Evolutionary conservation across 148 eudicot species (phyloP), one percentile per base, ranked within the genome.

Genomic region (Spergularia bocconei): DNA sequence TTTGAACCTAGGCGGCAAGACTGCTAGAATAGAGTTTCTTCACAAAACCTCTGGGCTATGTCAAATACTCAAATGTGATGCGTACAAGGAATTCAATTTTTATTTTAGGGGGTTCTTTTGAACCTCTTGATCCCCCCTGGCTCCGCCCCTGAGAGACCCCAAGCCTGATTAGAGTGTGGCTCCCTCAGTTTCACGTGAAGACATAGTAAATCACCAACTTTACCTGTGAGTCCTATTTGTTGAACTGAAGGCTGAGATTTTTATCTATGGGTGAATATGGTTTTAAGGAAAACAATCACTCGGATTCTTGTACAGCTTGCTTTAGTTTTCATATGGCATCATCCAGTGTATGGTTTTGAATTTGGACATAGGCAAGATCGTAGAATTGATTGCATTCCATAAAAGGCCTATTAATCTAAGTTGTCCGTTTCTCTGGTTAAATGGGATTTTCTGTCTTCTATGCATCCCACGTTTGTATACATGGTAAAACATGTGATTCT

Each of bases 301-400:
- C 9, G 47, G 19, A 39, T 47, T 25, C 17, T 7, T 66, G 9
- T 41, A 5, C 41, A 65, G 20, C 16, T 39, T 51, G 17, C 20
- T 70, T 72, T n/a, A 48, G 4, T 63, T 70, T 2, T 2, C n/a
- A 62, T 25, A 41, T 62, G 23, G 48, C 16, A 20, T 17, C 64
- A 61, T 19, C 41, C 17, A 25, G 19, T 48, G 12, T 64, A 65
- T 33, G 15, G 25, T 29, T 29, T 2, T 29, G 6, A 15, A 44
- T 48, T 13, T 69, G 13, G 57, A 62, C 69, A 69, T 75, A 53
- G 71, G 69, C 39, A 63, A 21, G 21, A 74, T 69, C 78, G 7
- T 74, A 56, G 13, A 25, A 54, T 23, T 51, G 64, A 73, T 79
- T 74, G 20, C 75, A 50, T 79, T 9, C 75, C 78, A 62, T 69